A percentile compares a stretch with the other conserved stretches of the same genome.
Evolutionary conservation across 805 yeast species (phyloP).

Genomic region (Yamadazyma laniorum): DNA sequence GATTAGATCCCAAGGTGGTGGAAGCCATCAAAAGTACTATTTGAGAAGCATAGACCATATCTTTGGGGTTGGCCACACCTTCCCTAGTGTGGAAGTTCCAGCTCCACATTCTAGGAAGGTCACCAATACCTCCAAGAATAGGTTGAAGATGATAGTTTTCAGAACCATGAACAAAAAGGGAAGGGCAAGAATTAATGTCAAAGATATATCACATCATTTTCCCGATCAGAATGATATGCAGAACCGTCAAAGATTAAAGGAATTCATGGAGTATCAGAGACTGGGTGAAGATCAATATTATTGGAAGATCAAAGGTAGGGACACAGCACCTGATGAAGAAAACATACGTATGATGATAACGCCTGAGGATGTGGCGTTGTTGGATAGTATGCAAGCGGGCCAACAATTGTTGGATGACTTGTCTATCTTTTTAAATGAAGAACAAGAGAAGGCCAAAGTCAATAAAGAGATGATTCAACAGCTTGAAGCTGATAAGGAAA

Average conservation of each 20-base stretch:
- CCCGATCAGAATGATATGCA: slow-evolving; percentile 98
- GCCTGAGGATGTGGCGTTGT: slow-evolving; percentile 85
- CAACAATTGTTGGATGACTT: slow-evolving; percentile 85
- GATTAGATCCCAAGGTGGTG: slow-evolving; percentile 76
- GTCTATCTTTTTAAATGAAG: slow-evolving; percentile 43
- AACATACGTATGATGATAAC: slow-evolving; percentile 77
- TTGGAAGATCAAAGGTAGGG: slow-evolving; percentile 76
- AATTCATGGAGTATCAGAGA: slow-evolving; percentile 96
- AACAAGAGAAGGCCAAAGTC: slow-evolving; percentile 15
- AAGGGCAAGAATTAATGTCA: slow-evolving; percentile 72
- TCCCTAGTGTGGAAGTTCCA: slow-evolving; percentile 93
- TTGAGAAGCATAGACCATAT: slow-evolving; percentile 66
- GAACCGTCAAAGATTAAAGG: slow-evolving; percentile 90
- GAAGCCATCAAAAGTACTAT: slow-evolving; percentile 66
- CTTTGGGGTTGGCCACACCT: slow-evolving; percentile 87
- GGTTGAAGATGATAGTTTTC: slow-evolving; percentile 90
- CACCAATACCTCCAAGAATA: slow-evolving; percentile 85
- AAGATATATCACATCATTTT: slow-evolving; percentile 86
- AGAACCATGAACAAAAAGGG: slow-evolving; percentile 78
- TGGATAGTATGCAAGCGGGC: slow-evolving; percentile 94
- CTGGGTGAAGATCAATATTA: slow-evolving; percentile 86
- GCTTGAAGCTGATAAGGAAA: slow-evolving; percentile 35
- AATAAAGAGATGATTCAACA: slow-evolving; percentile 27
- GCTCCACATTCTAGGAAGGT: slow-evolving; percentile 97
- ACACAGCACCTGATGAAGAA: slow-evolving; percentile 69